Conservation (phyloP, 2,329 filamentous ascomycete species). For the Talaromyces sp. region DNA sequence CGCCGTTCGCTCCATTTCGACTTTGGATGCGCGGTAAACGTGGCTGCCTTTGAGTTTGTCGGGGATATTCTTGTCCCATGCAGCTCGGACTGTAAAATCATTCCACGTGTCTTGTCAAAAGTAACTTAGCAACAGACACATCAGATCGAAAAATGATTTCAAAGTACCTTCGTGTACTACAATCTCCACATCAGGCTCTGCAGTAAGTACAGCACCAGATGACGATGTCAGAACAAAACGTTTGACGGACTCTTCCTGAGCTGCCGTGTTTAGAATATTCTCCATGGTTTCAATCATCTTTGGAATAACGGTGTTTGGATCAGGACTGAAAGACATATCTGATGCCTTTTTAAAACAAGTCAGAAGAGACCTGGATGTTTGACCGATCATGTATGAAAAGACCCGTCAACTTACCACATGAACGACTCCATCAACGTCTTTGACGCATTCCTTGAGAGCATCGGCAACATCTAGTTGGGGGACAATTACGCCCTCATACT, state of each 20-base stretch:
- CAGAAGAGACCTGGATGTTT: background rate
- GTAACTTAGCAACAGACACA: background rate
- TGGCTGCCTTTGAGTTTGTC: conserved; percentile 31
- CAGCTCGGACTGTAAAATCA: background rate
- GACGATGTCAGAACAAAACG: conserved; percentile 21
- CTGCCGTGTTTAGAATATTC: conserved; percentile 17
- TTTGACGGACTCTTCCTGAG: conserved; percentile 10
- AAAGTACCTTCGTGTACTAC: conserved; percentile 16
- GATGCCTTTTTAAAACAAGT: background rate
- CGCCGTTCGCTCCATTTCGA: conserved; percentile 42
- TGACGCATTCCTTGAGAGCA: background rate
- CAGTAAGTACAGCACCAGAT: conserved; percentile 12
- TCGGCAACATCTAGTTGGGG: background rate
- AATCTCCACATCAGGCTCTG: conserved; percentile 5
- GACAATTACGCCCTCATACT: background rate
- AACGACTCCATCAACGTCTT: background rate
- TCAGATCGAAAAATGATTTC: background rate
- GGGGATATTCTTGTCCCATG: conserved; percentile 16
- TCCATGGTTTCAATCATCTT: background rate
- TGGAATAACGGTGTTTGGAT: background rate
- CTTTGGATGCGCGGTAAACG: conserved; percentile 38
- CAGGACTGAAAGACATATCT: conserved; percentile 1
- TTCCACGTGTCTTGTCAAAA: conserved; percentile 2
- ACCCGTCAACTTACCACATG: background rate
- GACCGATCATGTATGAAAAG: background rate